Conservation (phyloP, 148 eudicot species). For the Fallopia convolvulus region DNA sequence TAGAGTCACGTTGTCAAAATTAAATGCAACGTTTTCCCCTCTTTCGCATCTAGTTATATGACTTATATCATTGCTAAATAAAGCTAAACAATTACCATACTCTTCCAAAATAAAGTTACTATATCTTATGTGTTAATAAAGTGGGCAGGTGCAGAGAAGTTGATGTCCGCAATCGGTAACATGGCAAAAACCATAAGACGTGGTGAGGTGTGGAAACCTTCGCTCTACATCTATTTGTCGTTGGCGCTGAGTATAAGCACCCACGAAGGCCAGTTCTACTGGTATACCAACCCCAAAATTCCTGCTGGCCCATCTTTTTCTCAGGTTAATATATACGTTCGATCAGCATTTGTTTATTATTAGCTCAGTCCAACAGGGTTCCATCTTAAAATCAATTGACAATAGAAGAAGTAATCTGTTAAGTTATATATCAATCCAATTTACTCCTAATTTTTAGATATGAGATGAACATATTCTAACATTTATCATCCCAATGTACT, state of each 20-base stretch:
- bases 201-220: slow-evolving; percentile 66
- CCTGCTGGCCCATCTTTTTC: slow-evolving; percentile 49
- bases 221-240: slow-evolving; percentile 54
- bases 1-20: too few species aligned
- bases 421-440: too few species aligned
- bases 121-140: background rate
- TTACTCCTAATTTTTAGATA: too few species aligned
- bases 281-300: slow-evolving; percentile 45
- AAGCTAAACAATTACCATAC: too few species aligned
- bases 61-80: too few species aligned
- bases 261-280: slow-evolving; percentile 73
- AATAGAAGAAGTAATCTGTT: too few species aligned
- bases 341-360: too few species aligned
- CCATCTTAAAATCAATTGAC: too few species aligned
- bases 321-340: slow-evolving; percentile 24
- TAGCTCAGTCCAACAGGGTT: too few species aligned
- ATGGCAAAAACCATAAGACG: slow-evolving; percentile 41
- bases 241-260: slow-evolving; percentile 53
- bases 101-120: background rate
- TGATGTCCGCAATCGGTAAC: slow-evolving; percentile 33
- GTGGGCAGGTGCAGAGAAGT: slow-evolving; percentile 27
- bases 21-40: too few species aligned
- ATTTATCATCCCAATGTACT: background rate
- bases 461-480: too few species aligned
- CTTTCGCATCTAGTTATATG: too few species aligned